Evolutionary conservation across 2,329 filamentous ascomycete species (phyloP).

Genomic region (Grosmannia huntii): DNA sequence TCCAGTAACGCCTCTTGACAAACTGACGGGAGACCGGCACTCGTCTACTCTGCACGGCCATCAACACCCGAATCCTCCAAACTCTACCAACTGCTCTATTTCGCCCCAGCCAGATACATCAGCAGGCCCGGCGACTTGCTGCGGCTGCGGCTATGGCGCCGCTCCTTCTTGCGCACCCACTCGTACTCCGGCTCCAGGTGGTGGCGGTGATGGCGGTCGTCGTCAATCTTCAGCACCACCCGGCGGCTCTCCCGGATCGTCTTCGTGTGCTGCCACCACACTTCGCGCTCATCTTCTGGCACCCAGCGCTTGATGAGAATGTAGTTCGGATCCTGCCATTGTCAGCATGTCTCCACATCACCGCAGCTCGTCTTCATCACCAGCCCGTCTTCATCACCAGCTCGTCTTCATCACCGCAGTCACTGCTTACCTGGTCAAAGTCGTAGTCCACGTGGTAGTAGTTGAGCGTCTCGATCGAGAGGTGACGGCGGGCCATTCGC

Average conservation of each 20-base stretch:
- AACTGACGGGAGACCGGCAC: too few relatives aligned
- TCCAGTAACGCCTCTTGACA: neutral
- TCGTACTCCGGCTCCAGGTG: constrained; percentile 33
- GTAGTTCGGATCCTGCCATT: constrained; percentile 49
- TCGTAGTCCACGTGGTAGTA: constrained; percentile 44
- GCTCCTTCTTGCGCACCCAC: constrained; percentile 46
- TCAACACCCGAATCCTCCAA: neutral
- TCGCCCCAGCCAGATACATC: constrained; percentile 43
- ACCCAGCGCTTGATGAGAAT: constrained; percentile 61
- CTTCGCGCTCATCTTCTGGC: constrained; percentile 55
- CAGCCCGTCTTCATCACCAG: too few relatives aligned
- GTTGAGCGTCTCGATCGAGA: constrained; percentile 49
- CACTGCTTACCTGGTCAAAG: constrained; percentile 35
- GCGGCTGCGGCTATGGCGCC: constrained; percentile 41
- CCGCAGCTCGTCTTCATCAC: neutral
- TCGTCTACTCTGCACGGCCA: too few relatives aligned
- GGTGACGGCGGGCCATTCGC: constrained; percentile 47
- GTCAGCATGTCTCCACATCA: constrained; percentile 18
- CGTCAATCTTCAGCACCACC: constrained; percentile 34
- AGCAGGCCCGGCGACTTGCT: constrained; percentile 44
- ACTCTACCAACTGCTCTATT: neutral
- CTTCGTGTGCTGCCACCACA: constrained; percentile 59
- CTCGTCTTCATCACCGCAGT: too few relatives aligned
- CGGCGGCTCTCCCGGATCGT: constrained; percentile 45
- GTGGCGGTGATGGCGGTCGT: constrained; percentile 26